phyloP scores from a whole-genome alignment of 1,284 basidiomycete species.

The Papiliotrema terrestris region DNA sequence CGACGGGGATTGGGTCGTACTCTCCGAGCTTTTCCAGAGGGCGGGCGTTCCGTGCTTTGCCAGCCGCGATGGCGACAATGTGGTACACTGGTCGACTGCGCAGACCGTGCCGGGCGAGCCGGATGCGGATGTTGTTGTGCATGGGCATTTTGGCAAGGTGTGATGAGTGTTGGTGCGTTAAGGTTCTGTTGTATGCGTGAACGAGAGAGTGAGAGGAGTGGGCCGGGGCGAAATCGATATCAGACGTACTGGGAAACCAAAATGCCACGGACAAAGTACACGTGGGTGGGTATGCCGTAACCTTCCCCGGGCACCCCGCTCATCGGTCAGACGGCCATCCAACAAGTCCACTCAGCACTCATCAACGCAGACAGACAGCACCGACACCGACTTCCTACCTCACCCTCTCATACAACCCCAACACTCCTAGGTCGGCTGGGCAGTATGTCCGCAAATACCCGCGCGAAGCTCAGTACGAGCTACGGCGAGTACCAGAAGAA shows the following conservation, averaged over 20 bases:
- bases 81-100: constrained; percentile 79
- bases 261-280: too few relatives aligned
- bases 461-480: constrained; percentile 1
- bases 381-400: background rate
- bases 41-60: constrained; percentile 74
- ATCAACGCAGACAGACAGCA: background rate
- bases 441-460: background rate
- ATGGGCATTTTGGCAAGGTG: too few relatives aligned
- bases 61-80: constrained; percentile 74
- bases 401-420: background rate
- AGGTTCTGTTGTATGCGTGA: too few relatives aligned
- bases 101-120: constrained; percentile 79
- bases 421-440: too few relatives aligned
- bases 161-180: too few relatives aligned
- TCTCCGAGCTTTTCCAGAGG: constrained; percentile 86
- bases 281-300: too few relatives aligned
- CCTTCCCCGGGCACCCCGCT: too few relatives aligned
- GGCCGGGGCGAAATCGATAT: too few relatives aligned
- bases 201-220: too few relatives aligned
- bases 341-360: background rate
- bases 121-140: constrained; percentile 75
- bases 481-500: background rate
- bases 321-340: too few relatives aligned
- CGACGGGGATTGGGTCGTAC: constrained; percentile 65
- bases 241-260: too few relatives aligned